These are phyloP conservation scores for Baudoinia panamericana DNA, from an alignment of 495 filamentous ascomycete genomes.

Conservation along the genomic window DNA sequence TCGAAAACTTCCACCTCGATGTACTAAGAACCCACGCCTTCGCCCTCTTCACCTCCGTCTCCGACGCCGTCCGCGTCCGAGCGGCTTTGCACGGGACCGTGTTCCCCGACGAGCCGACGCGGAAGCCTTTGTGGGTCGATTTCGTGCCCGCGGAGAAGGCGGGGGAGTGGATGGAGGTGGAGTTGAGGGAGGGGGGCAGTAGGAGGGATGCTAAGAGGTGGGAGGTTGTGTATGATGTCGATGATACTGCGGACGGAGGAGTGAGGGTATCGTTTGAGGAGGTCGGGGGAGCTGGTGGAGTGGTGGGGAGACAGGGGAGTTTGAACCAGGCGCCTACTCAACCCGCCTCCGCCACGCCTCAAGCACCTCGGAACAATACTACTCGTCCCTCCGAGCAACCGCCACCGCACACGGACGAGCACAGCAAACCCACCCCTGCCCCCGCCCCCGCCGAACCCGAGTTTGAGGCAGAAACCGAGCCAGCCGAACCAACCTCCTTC, in stretches of 20 bases:
- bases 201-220: slow-evolving; percentile 43
- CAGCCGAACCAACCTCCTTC: no score
- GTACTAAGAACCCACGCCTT: slow-evolving; percentile 79
- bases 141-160: slow-evolving; percentile 72
- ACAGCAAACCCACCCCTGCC: background rate
- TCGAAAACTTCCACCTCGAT: slow-evolving; percentile 67
- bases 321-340: background rate
- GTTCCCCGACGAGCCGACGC: slow-evolving; percentile 77
- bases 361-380: no score
- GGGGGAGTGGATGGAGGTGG: slow-evolving; percentile 57
- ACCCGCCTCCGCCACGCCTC: no score
- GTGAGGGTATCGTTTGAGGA: background rate
- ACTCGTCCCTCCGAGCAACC: slow-evolving; percentile 11
- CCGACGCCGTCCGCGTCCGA: slow-evolving; percentile 67
- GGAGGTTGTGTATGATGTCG: slow-evolving; percentile 56
- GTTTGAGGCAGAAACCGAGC: no score
- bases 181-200: slow-evolving; percentile 39
- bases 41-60: slow-evolving; percentile 50
- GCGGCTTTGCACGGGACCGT: slow-evolving; percentile 59
- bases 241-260: background rate
- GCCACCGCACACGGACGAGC: background rate
- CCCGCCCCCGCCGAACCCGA: background rate
- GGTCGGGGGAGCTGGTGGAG: background rate
- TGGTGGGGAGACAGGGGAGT: background rate
- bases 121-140: slow-evolving; percentile 78